phyloP scores from a whole-genome alignment of 2,329 filamentous ascomycete species.

The Aspergillus sp. region DNA sequence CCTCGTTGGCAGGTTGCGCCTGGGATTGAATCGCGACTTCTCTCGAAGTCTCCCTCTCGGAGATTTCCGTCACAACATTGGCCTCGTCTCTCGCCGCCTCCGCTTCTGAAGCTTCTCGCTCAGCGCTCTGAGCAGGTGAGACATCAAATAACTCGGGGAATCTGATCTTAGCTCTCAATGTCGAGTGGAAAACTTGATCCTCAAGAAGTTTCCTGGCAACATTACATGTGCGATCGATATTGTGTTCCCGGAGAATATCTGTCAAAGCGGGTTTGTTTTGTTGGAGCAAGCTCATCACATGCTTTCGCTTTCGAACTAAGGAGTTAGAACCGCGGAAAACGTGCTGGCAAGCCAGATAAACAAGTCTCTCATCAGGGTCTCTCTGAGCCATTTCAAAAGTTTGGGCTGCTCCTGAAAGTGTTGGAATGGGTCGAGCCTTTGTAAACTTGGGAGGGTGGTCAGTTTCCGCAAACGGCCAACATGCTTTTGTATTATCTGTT shows the following conservation, averaged over 20 bases:
- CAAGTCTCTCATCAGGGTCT: not conserved
- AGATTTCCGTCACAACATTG: not conserved
- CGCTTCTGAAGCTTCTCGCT: constrained; percentile 2
- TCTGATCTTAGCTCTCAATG: not conserved
- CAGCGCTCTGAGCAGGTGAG: not conserved
- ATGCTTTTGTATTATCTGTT: too few species aligned
- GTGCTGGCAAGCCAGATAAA: not conserved
- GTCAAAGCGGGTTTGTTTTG: not conserved
- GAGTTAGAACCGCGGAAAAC: not conserved
- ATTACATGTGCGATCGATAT: not conserved
- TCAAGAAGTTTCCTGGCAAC: constrained; percentile 1
- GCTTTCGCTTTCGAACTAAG: not conserved
- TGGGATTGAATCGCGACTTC: too few species aligned
- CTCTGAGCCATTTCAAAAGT: not conserved
- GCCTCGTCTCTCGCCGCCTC: constrained; percentile 4
- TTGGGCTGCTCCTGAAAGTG: too few species aligned
- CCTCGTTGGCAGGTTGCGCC: not conserved
- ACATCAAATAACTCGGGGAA: constrained; percentile 2
- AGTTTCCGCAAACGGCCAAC: too few species aligned
- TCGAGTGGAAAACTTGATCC: not conserved
- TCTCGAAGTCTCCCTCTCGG: not conserved
- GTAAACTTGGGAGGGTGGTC: too few species aligned
- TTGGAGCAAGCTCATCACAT: not conserved
- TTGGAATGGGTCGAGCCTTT: too few species aligned
- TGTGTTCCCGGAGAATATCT: constrained; percentile 1